phyloP scores from a whole-genome alignment of 352 stramenopile species.

The Thraustochytrium sp. region DNA sequence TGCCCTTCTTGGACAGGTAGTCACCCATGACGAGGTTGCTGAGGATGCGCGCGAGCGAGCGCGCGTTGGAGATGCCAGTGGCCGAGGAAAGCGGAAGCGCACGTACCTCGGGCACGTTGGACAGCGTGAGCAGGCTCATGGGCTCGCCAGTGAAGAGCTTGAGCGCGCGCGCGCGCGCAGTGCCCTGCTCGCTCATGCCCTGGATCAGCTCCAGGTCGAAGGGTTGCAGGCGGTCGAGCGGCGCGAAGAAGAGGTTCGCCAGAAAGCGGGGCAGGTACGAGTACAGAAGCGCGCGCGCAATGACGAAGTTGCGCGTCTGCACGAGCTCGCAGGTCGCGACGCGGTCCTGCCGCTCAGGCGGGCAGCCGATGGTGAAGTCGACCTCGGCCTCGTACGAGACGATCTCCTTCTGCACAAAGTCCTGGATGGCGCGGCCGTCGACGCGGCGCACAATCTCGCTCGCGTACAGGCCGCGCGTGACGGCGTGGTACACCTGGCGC shows the following conservation, averaged over 20 bases:
- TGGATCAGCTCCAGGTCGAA: background rate
- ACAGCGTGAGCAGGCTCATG: background rate
- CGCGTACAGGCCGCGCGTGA: slow-evolving; percentile 25
- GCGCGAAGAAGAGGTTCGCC: background rate
- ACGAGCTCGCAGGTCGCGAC: background rate
- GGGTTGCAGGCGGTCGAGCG: background rate
- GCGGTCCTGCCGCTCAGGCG: background rate
- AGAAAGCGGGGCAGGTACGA: background rate
- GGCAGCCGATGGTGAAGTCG: background rate
- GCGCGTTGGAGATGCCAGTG: background rate
- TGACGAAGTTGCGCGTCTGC: background rate
- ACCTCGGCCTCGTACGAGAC: background rate
- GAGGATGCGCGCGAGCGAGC: background rate
- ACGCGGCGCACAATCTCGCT: slow-evolving; percentile 5
- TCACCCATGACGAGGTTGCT: background rate
- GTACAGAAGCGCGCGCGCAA: background rate
- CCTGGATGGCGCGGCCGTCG: background rate
- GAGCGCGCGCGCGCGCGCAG: background rate
- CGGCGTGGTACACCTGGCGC: slow-evolving; percentile 15
- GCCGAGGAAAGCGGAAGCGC: background rate
- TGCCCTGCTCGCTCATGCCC: background rate
- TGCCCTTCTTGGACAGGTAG: background rate
- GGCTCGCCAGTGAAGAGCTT: background rate
- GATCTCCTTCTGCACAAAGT: slow-evolving; percentile 19
- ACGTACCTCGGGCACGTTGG: background rate